Evolutionary conservation across 2,329 filamentous ascomycete species (phyloP).

Genomic region (Teratosphaeria gauchensis): DNA sequence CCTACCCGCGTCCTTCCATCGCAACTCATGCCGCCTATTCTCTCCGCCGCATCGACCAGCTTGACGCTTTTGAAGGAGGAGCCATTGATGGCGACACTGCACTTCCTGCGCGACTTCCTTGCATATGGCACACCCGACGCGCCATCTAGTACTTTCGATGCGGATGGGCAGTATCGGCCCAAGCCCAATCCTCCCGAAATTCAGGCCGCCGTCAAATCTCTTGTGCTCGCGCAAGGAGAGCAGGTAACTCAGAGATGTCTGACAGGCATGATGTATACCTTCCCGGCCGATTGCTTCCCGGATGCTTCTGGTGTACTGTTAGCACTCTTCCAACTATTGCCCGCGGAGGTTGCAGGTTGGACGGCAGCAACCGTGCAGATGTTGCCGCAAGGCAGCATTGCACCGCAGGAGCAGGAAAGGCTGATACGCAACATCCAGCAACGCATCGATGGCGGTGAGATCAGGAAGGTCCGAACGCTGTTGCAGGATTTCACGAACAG

Average conservation of each 20-base stretch:
- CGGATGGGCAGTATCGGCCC: constrained; percentile 33
- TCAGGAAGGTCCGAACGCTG: constrained; percentile 71
- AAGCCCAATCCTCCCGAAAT: constrained; percentile 56
- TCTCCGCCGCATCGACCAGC: constrained; percentile 77
- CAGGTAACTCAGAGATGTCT: constrained; percentile 77
- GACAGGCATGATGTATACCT: constrained; percentile 98
- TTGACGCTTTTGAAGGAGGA: constrained; percentile 85
- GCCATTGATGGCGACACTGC: constrained; percentile 79
- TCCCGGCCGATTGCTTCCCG: constrained; percentile 89
- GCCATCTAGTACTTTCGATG: constrained; percentile 51
- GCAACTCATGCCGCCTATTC: constrained; percentile 67
- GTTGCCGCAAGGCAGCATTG: constrained; percentile 73
- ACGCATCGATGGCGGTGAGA: constrained; percentile 55
- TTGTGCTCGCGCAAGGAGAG: constrained; percentile 60
- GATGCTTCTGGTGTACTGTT: constrained; percentile 91
- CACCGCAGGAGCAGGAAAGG: constrained; percentile 67
- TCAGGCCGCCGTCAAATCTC: constrained; percentile 59
- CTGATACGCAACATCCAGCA: constrained; percentile 74
- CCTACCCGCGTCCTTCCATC: constrained; percentile 75
- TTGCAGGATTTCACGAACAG: constrained; percentile 95
- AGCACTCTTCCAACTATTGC: constrained; percentile 77
- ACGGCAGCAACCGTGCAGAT: constrained; percentile 74
- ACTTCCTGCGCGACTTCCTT: constrained; percentile 85
- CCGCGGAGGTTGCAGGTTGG: constrained; percentile 70
- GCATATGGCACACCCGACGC: constrained; percentile 73